Evolutionary conservation across 2,329 filamentous ascomycete genomes (phyloP).

Genomic region (Alternaria alternata): DNA sequence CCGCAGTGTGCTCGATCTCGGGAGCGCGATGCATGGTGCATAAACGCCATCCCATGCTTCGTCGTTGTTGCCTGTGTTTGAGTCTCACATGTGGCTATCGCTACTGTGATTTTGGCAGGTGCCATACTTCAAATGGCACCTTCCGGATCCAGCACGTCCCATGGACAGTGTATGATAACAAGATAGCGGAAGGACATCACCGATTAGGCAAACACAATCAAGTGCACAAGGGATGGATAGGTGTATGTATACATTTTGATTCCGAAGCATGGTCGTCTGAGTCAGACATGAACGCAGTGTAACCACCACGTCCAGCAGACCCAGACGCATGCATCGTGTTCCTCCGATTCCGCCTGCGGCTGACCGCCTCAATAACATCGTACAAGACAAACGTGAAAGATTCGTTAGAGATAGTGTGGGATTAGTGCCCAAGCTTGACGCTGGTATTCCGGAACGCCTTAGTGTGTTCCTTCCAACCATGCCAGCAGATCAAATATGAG

Average conservation of each 20-base stretch:
- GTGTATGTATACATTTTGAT: conserved; percentile 15
- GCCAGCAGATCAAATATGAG: conserved; percentile 21
- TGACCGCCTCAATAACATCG: conserved; percentile 13
- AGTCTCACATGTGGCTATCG: neutral
- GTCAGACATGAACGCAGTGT: conserved; percentile 23
- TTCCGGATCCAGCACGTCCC: neutral
- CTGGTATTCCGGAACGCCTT: conserved; percentile 23
- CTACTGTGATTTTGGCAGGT: conserved; percentile 1
- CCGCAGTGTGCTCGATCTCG: neutral
- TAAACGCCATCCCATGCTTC: neutral
- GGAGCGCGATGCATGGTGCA: neutral
- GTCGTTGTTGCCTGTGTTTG: neutral
- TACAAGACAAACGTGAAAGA: conserved; percentile 23
- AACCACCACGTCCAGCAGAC: conserved; percentile 16
- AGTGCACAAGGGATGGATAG: conserved; percentile 2
- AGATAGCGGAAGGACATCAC: neutral
- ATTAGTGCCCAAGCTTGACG: conserved; percentile 23
- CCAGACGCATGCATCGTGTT: conserved; percentile 14
- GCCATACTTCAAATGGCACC: neutral
- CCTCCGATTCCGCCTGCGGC: conserved; percentile 10
- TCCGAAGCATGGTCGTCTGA: conserved; percentile 14
- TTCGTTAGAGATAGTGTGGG: conserved; percentile 31
- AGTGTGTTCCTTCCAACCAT: conserved; percentile 21
- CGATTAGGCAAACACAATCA: neutral
- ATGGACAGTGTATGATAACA: neutral